phyloP scores from a whole-genome alignment of 2,329 filamentous ascomycete genomes.

The Trichophyton benhamiae region DNA sequence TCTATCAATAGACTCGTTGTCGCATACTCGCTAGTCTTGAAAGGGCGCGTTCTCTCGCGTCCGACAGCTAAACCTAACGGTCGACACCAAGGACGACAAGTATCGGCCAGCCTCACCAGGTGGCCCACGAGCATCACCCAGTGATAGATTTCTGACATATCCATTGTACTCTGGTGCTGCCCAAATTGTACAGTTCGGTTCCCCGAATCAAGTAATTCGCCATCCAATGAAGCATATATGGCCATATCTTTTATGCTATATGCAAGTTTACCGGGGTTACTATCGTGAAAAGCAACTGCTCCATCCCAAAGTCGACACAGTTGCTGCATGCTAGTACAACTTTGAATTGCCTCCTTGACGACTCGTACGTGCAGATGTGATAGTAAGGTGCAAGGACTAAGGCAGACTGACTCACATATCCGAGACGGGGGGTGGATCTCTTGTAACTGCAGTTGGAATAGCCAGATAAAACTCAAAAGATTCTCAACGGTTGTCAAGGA shows the following conservation, averaged over 20 bases:
- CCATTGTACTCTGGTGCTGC: constrained; percentile 19
- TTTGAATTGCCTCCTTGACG: constrained; percentile 5
- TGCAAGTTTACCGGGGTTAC: not conserved
- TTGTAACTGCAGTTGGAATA: constrained; percentile 19
- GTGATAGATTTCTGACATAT: constrained; percentile 15
- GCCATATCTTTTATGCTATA: constrained; percentile 9
- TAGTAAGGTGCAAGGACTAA: constrained; percentile 5
- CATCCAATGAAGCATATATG: not conserved
- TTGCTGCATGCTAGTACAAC: constrained; percentile 5
- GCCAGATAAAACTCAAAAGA: constrained; percentile 16
- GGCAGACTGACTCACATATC: not conserved
- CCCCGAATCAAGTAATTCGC: not conserved
- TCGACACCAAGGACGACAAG: constrained; percentile 2
- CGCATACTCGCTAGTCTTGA: not conserved
- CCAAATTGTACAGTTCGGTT: constrained; percentile 21
- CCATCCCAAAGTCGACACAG: constrained; percentile 11
- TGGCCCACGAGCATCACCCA: constrained; percentile 19
- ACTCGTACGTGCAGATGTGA: not conserved
- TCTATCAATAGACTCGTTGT: constrained; percentile 1
- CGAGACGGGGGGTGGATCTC: constrained; percentile 16
- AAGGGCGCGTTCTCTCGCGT: not conserved
- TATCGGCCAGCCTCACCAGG: constrained; percentile 12
- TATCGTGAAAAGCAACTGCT: not conserved
- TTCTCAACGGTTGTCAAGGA: constrained; percentile 16
- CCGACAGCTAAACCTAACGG: constrained; percentile 2